Conservation (phyloP, 2,329 filamentous ascomycete genomes). For the Cryphonectria japonica region DNA sequence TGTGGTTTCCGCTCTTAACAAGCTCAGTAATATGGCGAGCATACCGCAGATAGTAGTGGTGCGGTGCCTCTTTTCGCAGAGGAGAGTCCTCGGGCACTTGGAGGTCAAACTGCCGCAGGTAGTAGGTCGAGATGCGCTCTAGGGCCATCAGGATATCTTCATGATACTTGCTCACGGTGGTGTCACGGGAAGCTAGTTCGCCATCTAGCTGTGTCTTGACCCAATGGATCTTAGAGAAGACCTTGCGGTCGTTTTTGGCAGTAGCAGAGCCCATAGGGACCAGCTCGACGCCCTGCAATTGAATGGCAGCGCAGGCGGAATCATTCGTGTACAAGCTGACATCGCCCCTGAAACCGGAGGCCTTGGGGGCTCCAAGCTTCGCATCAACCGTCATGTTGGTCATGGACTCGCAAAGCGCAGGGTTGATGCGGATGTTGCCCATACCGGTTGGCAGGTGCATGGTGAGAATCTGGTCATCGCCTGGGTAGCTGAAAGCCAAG, state of each 20-base stretch:
- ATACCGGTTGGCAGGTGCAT: slow-evolving; percentile 21
- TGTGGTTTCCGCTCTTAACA: neutral
- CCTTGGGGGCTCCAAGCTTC: neutral
- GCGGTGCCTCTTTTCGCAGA: neutral
- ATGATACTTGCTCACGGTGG: neutral
- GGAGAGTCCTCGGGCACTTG: neutral
- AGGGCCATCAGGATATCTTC: neutral
- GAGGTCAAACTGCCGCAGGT: slow-evolving; percentile 3
- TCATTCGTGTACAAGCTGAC: slow-evolving; percentile 23
- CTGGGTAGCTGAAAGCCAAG: slow-evolving; percentile 14
- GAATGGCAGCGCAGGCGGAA: slow-evolving; percentile 16
- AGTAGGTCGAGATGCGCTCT: slow-evolving; percentile 9
- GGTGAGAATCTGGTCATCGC: slow-evolving; percentile 11
- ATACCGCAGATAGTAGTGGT: slow-evolving; percentile 6
- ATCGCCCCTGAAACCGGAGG: slow-evolving; percentile 16
- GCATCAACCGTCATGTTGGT: slow-evolving; percentile 4
- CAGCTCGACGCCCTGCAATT: neutral
- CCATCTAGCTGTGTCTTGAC: neutral
- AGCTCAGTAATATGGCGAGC: neutral
- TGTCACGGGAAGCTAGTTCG: neutral
- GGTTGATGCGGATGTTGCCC: slow-evolving; percentile 15
- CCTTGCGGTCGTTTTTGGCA: neutral
- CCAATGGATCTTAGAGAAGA: slow-evolving; percentile 13
- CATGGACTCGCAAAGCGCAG: slow-evolving; percentile 9
- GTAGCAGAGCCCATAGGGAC: neutral